Evolutionary conservation across 108 stramenopile genomes (phyloP), one percentile per base, ranked within the genome.

Genomic region (Nitzschia palea): DNA sequence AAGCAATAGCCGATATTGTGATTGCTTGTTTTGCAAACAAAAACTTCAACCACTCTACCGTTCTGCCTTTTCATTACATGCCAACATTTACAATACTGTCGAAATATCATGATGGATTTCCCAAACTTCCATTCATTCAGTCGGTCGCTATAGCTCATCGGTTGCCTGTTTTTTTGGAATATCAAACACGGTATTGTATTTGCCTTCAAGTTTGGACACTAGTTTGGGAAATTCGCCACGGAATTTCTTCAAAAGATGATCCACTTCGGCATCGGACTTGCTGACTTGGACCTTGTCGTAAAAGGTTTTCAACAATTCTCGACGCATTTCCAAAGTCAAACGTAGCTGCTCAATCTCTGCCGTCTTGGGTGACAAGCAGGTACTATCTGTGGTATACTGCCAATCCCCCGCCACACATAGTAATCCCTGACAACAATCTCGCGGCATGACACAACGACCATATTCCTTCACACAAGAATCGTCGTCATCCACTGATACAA

Each of bases 331-430:
- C 17, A 18, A 6, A 10, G 50, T 51, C 50, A 51, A 22, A 18
- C 18, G 20, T n/a, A 22, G 50, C 8, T 22, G n/a, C n/a, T 51
- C 50, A n/a, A 23, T 22, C n/a, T 51, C 17, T 8, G 23, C 23
- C 50, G 50, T n/a, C 23, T 51, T n/a, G 50, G 50, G 50, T 8
- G 50, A 51, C 50, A 51, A 51, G 23, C 50, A 51, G 9, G 50
- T 51, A 51, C 50, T 51, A 23, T 51, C 50, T 8, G 50, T 51
- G 8, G 50, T 51, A 18, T 51, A 51, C 18, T 51, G 50, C 50
- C 50, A 51, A 10, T 51, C 50, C 23, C 50, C 50, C 9, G 50
- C 23, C 6, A 51, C 18, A 18, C 50, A 51, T 18, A 8, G 8
- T 23, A 51, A 18, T 6, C 23, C 23, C 8, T n/a, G 17, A 18